Conservation (phyloP, 1,284 basidiomycete species). For the Ganoderma leucocontextum region DNA sequence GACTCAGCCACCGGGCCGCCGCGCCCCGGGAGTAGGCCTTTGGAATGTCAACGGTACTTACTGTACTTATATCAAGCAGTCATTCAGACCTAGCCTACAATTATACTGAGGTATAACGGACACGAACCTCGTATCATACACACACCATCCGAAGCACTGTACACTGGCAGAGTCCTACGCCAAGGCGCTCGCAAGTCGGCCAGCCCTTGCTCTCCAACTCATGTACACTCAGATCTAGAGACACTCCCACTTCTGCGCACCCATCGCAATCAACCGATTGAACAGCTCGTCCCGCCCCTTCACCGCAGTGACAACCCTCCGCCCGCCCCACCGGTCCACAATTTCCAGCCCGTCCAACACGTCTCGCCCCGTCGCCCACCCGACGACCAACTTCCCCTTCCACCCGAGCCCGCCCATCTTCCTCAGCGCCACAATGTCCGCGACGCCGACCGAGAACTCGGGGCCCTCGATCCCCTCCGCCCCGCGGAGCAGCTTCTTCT, state of each 20-base stretch:
- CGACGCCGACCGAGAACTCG: constrained; percentile 37
- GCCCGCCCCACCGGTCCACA: constrained; percentile 55
- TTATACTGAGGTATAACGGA: no score
- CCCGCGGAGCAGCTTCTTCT: constrained; percentile 36
- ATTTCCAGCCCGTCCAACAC: constrained; percentile 66
- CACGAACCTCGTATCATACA: no score
- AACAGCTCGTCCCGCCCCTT: constrained; percentile 52
- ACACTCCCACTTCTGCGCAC: constrained; percentile 41
- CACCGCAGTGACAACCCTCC: constrained; percentile 52
- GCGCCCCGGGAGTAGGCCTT: no score
- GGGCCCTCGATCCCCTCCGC: constrained; percentile 33
- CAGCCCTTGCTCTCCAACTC: no score
- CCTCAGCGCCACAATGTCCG: constrained; percentile 37
- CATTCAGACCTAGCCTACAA: no score
- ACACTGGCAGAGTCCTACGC: no score
- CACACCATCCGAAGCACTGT: no score
- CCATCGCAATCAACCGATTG: constrained; percentile 38
- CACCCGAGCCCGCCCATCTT: constrained; percentile 47
- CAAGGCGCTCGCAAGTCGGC: no score
- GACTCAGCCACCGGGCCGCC: no score
- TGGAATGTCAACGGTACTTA: no score
- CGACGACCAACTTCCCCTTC: constrained; percentile 65
- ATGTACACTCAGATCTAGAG: constrained; percentile 27
- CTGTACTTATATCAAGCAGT: no score
- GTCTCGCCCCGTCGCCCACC: constrained; percentile 60